Conservation (phyloP, 2,329 filamentous ascomycete genomes). For the Fusarium nygamai region DNA sequence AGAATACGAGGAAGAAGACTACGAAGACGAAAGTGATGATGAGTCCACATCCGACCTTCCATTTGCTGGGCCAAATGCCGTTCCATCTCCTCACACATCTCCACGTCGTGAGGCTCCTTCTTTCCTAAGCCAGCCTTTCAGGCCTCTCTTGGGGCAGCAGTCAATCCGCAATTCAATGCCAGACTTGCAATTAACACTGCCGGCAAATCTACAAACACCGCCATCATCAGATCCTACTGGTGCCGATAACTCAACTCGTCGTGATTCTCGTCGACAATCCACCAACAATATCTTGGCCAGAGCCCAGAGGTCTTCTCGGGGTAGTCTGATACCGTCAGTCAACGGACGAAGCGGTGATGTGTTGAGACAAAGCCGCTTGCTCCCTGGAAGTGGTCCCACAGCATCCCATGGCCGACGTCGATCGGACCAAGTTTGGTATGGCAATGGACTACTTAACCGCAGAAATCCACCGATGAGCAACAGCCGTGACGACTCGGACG, state of each 20-base stretch:
- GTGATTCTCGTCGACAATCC: conserved; percentile 6
- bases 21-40: conserved; percentile 15
- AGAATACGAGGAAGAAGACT: conserved; percentile 33
- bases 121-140: conserved; percentile 12
- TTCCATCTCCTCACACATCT: conserved; percentile 5
- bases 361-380: conserved; percentile 24
- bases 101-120: conserved; percentile 3
- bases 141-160: conserved; percentile 5
- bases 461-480: conserved; percentile 10
- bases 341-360: neutral
- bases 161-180: neutral
- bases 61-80: conserved; percentile 4
- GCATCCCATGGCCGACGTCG: conserved; percentile 7
- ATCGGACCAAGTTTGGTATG: conserved; percentile 15
- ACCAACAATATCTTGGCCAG: neutral
- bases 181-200: neutral
- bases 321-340: neutral
- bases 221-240: conserved; percentile 38
- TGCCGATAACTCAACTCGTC: conserved; percentile 1
- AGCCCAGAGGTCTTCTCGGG: conserved; percentile 1
- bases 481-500: conserved; percentile 21
- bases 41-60: neutral
- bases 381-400: conserved; percentile 7
- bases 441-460: conserved; percentile 7
- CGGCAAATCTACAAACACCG: conserved; percentile 36